These are phyloP conservation scores for Eustoma russellianum DNA, from an alignment of 257 asterid genomes.

Conservation along the genomic window DNA sequence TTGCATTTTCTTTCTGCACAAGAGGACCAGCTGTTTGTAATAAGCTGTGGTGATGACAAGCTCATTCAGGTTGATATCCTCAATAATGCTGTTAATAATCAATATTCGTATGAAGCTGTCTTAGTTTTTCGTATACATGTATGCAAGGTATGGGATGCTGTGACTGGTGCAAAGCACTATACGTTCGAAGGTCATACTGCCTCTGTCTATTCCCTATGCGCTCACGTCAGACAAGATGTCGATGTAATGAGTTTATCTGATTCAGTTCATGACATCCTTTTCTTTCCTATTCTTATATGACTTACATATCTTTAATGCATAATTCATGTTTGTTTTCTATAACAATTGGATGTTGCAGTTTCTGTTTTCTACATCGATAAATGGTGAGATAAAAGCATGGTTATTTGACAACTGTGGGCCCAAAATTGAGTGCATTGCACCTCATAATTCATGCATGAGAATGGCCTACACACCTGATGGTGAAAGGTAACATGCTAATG, in stretches of 20 bases:
- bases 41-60: constrained; percentile 80
- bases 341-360: constrained; percentile 23
- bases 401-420: constrained; percentile 37
- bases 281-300: neutral
- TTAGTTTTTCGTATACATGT: constrained; percentile 6
- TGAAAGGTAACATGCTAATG: constrained; percentile 35
- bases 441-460: constrained; percentile 44
- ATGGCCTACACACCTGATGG: constrained; percentile 51
- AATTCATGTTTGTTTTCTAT: neutral
- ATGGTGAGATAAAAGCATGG: constrained; percentile 78
- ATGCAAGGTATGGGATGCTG: constrained; percentile 59
- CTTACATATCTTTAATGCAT: neutral
- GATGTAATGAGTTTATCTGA: constrained; percentile 23
- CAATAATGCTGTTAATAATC: neutral
- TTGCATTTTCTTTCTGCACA: constrained; percentile 57
- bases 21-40: constrained; percentile 27
- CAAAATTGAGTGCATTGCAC: constrained; percentile 34
- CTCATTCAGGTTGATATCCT: constrained; percentile 41
- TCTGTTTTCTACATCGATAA: constrained; percentile 46
- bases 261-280: neutral
- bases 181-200: constrained; percentile 60
- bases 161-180: constrained; percentile 42
- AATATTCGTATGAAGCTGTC: constrained; percentile 3
- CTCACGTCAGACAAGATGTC: constrained; percentile 35
- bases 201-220: constrained; percentile 60